These are phyloP conservation scores for Styphnolobium japonicum DNA, from an alignment of 306 rosid species.

Conservation along the genomic window DNA sequence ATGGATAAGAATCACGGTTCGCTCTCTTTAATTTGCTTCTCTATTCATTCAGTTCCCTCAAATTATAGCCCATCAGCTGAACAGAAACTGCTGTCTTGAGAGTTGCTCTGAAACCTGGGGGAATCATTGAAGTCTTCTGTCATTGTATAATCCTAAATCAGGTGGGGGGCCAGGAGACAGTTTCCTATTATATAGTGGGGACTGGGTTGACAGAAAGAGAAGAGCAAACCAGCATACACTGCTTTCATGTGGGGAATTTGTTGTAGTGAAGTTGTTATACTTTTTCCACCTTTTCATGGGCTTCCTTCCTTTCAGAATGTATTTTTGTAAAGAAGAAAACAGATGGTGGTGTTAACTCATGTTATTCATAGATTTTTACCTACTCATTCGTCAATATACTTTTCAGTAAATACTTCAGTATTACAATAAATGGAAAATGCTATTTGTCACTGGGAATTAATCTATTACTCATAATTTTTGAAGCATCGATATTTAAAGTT, in stretches of 20 bases:
- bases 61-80: constrained; percentile 7
- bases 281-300: constrained; percentile 7
- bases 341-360: constrained; percentile 23
- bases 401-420: constrained; percentile 17
- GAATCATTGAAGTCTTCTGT: constrained; percentile 1
- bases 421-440: too few species aligned
- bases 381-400: constrained; percentile 16
- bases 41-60: constrained; percentile 36
- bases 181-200: not conserved
- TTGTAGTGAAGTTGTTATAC: constrained; percentile 15
- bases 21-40: constrained; percentile 9
- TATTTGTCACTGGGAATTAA: too few species aligned
- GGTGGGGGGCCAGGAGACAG: not conserved
- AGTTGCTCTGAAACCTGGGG: constrained; percentile 12
- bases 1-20: constrained; percentile 27
- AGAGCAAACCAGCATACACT: constrained; percentile 4
- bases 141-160: constrained; percentile 18
- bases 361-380: constrained; percentile 30
- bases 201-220: not conserved
- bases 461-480: too few species aligned
- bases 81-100: constrained; percentile 9
- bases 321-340: constrained; percentile 30
- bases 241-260: constrained; percentile 21
- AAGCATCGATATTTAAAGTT: too few species aligned
- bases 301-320: constrained; percentile 23